Conservation (phyloP, 495 filamentous ascomycete genomes). For the Penicillium steckii region DNA sequence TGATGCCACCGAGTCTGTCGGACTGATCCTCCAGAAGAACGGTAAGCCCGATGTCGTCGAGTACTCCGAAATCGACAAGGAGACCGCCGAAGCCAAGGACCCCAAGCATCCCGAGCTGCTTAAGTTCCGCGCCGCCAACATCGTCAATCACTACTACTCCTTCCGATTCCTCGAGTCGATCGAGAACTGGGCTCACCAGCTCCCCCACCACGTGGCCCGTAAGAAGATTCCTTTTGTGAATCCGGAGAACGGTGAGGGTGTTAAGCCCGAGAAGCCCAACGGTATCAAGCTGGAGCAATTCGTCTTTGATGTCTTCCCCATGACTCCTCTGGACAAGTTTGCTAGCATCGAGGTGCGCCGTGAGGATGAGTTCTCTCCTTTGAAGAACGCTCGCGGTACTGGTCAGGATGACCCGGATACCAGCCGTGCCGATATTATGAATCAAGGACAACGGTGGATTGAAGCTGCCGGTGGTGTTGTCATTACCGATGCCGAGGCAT, state of each 20-base stretch:
- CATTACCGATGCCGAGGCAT: slow-evolving; percentile 62
- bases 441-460: slow-evolving; percentile 82
- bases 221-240: slow-evolving; percentile 97
- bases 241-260: slow-evolving; percentile 66
- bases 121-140: slow-evolving; percentile 97
- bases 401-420: slow-evolving; percentile 94
- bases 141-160: slow-evolving; percentile 99
- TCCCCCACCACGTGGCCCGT: slow-evolving; percentile 92
- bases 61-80: slow-evolving; percentile 94
- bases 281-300: slow-evolving; percentile 99
- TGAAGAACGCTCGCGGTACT: slow-evolving; percentile 93
- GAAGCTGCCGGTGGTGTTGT: slow-evolving; percentile 75
- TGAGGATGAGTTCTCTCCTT: slow-evolving; percentile 96
- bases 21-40: slow-evolving; percentile 90
- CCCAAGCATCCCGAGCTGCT: slow-evolving; percentile 77
- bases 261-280: slow-evolving; percentile 92
- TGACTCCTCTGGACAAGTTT: slow-evolving; percentile 83
- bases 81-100: slow-evolving; percentile 84
- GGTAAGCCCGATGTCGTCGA: slow-evolving; percentile 97
- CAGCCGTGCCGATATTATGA: slow-evolving; percentile 82
- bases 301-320: slow-evolving; percentile 97
- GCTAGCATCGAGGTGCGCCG: slow-evolving; percentile 93
- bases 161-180: slow-evolving; percentile 91
- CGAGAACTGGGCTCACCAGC: slow-evolving; percentile 75
- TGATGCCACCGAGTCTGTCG: slow-evolving; percentile 93